A percentile compares a stretch with the other conserved stretches of the same genome.
These are phyloP conservation scores for Ophiostoma novo-ulmi DNA, from an alignment of 2,329 filamentous ascomycete species.

Conservation along the genomic window DNA sequence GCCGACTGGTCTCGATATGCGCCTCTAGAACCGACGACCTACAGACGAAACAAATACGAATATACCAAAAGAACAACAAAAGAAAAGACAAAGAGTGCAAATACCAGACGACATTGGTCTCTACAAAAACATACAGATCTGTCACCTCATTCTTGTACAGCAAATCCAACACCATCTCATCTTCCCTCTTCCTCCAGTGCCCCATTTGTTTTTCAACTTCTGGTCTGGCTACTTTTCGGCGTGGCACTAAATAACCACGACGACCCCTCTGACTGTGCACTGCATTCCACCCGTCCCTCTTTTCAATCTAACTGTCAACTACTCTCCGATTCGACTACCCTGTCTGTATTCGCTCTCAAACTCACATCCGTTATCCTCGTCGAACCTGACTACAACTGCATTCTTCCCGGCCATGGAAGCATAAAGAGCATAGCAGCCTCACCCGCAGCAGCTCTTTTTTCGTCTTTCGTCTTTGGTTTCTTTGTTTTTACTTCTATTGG, in stretches of 20 bases:
- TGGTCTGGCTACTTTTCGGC: not conserved
- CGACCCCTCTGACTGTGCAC: constrained; percentile 6
- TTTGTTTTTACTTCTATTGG: not conserved
- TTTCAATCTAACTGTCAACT: not conserved
- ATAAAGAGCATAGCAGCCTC: constrained; percentile 20
- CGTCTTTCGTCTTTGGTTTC: constrained; percentile 3
- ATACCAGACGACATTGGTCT: not conserved
- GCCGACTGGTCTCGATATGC: constrained; percentile 27
- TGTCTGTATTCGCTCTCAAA: not conserved
- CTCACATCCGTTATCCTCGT: not conserved
- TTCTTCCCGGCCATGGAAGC: constrained; percentile 17
- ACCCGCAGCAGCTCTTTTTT: not conserved
- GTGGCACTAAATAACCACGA: constrained; percentile 14
- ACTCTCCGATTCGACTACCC: not conserved
- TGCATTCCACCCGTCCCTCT: constrained; percentile 9
- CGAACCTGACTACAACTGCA: not conserved
- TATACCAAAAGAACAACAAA: not conserved
- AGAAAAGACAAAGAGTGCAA: not conserved
- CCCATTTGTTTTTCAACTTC: constrained; percentile 11
- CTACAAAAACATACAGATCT: not conserved
- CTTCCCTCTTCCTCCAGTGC: not conserved
- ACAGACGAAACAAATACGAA: constrained; percentile 1
- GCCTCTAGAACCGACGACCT: constrained; percentile 17
- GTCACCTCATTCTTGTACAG: not conserved
- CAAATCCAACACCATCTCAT: not conserved